Base-by-base conservation (phyloP, 2,329 filamentous ascomycete genomes). In the Colletotrichum echinochloae region DNA sequence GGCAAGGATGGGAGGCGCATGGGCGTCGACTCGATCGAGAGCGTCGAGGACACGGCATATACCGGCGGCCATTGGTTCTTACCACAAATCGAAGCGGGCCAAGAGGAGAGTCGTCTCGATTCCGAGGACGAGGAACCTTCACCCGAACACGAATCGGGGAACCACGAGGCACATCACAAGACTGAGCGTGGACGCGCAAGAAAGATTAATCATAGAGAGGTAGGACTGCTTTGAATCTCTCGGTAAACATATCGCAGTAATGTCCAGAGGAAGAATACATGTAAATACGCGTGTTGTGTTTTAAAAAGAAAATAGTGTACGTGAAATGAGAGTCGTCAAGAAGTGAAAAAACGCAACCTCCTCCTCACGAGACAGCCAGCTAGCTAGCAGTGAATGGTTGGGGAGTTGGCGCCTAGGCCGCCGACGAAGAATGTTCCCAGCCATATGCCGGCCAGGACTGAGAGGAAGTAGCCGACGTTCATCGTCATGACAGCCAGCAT, bases 401-500 rank as follows among this genome's bases (percentile, higher is more conserved):
- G 63, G 28, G 63, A 44, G 28, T 44, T 37, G 14, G 56, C 28
- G 5, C 56, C 56, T 4, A 70, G 37, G 39, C 67, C 67, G 12
- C 67, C 63, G 3, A 66, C 23, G 2, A 70, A 9, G 11, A 70
- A 70, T 2, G 67, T 96, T 20, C 95, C 95, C 18, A 97, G 78
- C 77, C 98, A 98, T 2, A 92, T 88, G 37, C 93, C 93, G 0
- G 85, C 90, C 5, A 96, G 85, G 12, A 95, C 87, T 0, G 92
- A 94, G 65, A 94, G 81, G 79, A 95, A 95, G 79, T 96, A 96
- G 16, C 93, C 94, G 18, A 95, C 87, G 76, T 96, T 96, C 84
- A 93, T 89, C 1, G 93, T 94, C 94, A 96, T 97, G 77, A 97
- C 92, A 12, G 92, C 93, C 82, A 97, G 83, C 94, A 97, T 97